A percentile compares a stretch with the other conserved stretches of the same genome.
phyloP scores from a whole-genome alignment of 2,329 filamentous ascomycete genomes.

The Beauveria sp. region DNA sequence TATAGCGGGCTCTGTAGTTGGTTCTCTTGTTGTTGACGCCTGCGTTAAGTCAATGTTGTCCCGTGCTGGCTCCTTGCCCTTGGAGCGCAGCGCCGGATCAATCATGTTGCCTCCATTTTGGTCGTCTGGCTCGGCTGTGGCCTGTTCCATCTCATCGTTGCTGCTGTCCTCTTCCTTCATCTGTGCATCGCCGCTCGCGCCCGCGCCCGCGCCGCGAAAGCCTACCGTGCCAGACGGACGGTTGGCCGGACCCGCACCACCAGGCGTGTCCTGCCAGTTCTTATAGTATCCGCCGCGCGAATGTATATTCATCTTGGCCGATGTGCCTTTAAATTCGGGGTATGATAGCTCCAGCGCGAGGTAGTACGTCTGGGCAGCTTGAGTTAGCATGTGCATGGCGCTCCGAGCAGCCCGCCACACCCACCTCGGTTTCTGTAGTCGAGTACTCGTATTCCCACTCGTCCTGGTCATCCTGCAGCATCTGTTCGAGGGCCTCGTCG shows the following conservation, averaged over 20 bases:
- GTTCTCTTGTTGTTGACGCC: conserved; percentile 5
- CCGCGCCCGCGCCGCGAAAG: neutral
- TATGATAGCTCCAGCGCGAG: conserved; percentile 56
- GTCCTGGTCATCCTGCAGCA: conserved; percentile 38
- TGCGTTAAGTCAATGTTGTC: conserved; percentile 8
- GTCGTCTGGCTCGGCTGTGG: conserved; percentile 19
- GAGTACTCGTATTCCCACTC: conserved; percentile 65
- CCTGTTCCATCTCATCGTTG: conserved; percentile 24
- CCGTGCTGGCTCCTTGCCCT: conserved; percentile 13
- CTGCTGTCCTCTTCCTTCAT: conserved; percentile 19
- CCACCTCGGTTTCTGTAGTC: conserved; percentile 52
- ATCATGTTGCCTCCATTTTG: conserved; percentile 23
- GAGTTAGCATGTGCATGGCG: neutral
- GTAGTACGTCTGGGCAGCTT: conserved; percentile 50
- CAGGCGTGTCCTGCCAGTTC: conserved; percentile 27
- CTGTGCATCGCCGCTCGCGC: conserved; percentile 9
- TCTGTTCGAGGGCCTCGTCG: conserved; percentile 21
- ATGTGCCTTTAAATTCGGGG: conserved; percentile 44
- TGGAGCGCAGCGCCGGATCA: conserved; percentile 18
- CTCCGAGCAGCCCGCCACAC: neutral
- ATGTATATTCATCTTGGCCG: conserved; percentile 30
- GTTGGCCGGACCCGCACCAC: conserved; percentile 18
- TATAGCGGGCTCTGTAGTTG: neutral
- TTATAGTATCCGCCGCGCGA: conserved; percentile 40
- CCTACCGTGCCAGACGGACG: neutral